Evolutionary conservation across 2,329 filamentous ascomycete species (phyloP).

Genomic region (Emmonsiellopsis sp.): DNA sequence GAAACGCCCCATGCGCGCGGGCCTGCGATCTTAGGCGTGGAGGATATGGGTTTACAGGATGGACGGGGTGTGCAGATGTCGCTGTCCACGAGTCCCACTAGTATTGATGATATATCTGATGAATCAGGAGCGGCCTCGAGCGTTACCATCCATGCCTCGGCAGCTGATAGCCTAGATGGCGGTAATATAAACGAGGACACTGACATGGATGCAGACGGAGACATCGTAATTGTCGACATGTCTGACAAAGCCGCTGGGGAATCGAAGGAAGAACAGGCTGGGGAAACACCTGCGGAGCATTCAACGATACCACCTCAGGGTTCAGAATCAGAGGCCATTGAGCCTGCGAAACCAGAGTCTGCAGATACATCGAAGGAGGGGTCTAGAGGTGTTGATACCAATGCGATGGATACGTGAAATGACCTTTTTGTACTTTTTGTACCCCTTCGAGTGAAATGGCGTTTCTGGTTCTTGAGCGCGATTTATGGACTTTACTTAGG

Average conservation of each 20-base stretch:
- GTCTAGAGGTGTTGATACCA: neutral
- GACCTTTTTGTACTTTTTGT: neutral
- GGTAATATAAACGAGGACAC: constrained; percentile 9
- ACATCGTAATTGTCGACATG: constrained; percentile 30
- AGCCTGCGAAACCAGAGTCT: neutral
- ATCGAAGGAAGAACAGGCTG: neutral
- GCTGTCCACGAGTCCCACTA: constrained; percentile 17
- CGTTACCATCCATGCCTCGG: constrained; percentile 11
- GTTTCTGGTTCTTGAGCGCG: neutral
- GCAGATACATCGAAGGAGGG: neutral
- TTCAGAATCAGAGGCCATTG: neutral
- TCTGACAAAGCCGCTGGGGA: neutral
- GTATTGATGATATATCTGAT: constrained; percentile 11
- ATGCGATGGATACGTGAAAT: neutral
- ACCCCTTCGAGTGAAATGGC: neutral
- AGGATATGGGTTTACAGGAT: constrained; percentile 72
- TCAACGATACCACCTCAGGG: neutral
- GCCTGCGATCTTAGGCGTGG: constrained; percentile 73
- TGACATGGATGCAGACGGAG: constrained; percentile 28
- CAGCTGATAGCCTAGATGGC: neutral
- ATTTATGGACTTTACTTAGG: too few species aligned
- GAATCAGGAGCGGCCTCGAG: constrained; percentile 9
- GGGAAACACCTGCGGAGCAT: neutral
- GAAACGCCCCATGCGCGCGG: constrained; percentile 69
- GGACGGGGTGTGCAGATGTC: constrained; percentile 38